phyloP scores from a whole-genome alignment of 495 filamentous ascomycete species.

The Venustampulla echinocandica region DNA sequence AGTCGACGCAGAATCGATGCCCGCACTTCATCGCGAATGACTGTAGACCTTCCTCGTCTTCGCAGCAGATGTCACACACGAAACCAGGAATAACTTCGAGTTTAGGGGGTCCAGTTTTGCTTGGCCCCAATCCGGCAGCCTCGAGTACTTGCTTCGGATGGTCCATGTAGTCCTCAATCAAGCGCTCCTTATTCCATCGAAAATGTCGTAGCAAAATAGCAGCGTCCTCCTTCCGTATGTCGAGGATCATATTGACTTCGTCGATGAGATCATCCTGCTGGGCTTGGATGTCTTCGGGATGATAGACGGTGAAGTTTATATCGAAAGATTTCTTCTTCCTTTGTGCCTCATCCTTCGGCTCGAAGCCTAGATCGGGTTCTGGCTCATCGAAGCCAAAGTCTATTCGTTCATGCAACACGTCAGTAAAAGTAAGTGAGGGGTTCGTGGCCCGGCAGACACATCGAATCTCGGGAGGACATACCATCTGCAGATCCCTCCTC shows the following conservation, averaged over 20 bases:
- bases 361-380: slow-evolving; percentile 64
- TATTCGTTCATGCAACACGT: slow-evolving; percentile 3
- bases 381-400: slow-evolving; percentile 50
- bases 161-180: slow-evolving; percentile 96
- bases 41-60: slow-evolving; percentile 69
- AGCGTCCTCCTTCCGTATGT: slow-evolving; percentile 74
- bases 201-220: slow-evolving; percentile 83
- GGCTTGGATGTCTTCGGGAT: slow-evolving; percentile 67
- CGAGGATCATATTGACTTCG: slow-evolving; percentile 82
- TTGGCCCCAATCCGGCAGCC: slow-evolving; percentile 69
- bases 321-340: slow-evolving; percentile 70
- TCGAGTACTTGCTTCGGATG: slow-evolving; percentile 67
- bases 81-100: slow-evolving; percentile 68
- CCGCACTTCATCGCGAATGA: slow-evolving; percentile 94
- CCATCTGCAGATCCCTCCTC: slow-evolving; percentile 65
- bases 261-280: slow-evolving; percentile 78
- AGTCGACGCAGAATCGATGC: slow-evolving; percentile 90
- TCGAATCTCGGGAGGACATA: no score
- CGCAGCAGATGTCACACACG: slow-evolving; percentile 91
- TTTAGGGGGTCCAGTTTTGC: slow-evolving; percentile 50
- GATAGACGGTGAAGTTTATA: slow-evolving; percentile 72
- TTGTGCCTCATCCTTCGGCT: slow-evolving; percentile 64
- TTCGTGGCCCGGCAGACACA: slow-evolving; percentile 1
- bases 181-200: slow-evolving; percentile 89
- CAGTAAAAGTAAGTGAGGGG: slow-evolving; percentile 1